Conservation (phyloP, 2,329 filamentous ascomycete genomes). For the Penicillium sp. region DNA sequence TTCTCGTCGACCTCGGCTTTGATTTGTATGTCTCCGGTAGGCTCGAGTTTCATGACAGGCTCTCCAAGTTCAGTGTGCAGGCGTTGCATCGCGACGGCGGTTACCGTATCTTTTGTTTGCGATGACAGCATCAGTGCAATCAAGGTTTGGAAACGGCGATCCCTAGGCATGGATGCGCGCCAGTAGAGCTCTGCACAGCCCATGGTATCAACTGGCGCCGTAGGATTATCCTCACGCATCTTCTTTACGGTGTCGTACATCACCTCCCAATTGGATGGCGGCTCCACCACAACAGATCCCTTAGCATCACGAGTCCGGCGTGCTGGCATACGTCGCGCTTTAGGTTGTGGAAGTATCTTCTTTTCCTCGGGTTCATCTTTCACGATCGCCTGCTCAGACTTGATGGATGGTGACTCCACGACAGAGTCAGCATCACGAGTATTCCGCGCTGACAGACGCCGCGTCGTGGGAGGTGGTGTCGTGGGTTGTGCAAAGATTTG, state of each 20-base stretch:
- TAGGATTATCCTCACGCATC: slow-evolving; percentile 70
- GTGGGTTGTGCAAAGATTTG: slow-evolving; percentile 28
- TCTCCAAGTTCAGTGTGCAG: slow-evolving; percentile 71
- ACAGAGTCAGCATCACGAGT: slow-evolving; percentile 38
- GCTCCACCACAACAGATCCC: slow-evolving; percentile 42
- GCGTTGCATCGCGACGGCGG: slow-evolving; percentile 76
- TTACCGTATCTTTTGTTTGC: slow-evolving; percentile 92
- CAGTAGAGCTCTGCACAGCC: slow-evolving; percentile 67
- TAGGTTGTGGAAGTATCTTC: slow-evolving; percentile 26
- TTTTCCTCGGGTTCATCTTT: slow-evolving; percentile 30
- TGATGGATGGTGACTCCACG: slow-evolving; percentile 61
- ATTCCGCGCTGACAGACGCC: slow-evolving; percentile 43
- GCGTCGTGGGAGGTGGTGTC: slow-evolving; percentile 16
- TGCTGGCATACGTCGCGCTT: slow-evolving; percentile 42
- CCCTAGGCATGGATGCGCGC: slow-evolving; percentile 46
- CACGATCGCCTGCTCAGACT: slow-evolving; percentile 17
- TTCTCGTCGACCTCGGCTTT: slow-evolving; percentile 21
- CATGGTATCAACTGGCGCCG: slow-evolving; percentile 94
- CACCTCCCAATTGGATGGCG: slow-evolving; percentile 79
- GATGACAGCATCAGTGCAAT: slow-evolving; percentile 86
- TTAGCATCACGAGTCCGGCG: slow-evolving; percentile 42
- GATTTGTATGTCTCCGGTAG: slow-evolving; percentile 17
- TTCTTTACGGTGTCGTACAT: slow-evolving; percentile 75
- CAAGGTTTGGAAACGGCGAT: slow-evolving; percentile 81
- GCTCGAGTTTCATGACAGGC: slow-evolving; percentile 1